Evolutionary conservation across 2,329 filamentous ascomycete genomes (phyloP), one percentile per base, ranked within the genome.

Genomic region (Rutstroemia sp.): DNA sequence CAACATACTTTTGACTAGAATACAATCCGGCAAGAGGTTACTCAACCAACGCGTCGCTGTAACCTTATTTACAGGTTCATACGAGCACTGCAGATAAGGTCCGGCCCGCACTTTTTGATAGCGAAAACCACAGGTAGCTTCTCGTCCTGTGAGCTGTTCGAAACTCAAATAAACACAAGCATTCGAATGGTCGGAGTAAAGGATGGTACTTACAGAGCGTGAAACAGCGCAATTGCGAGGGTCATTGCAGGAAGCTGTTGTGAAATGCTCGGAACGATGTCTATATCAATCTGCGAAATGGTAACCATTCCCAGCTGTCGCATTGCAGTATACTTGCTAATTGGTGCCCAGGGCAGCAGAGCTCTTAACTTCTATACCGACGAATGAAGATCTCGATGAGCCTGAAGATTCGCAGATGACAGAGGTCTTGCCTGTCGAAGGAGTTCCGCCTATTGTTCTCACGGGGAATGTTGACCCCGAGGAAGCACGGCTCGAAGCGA

Each of bases 271-370:
- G 1, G 94, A 99, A 70, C 80, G 94, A 70, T 96, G 94, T 71
- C 80, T 99, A 12, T 97, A 96, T 68, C 92, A 96, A 67, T 94
- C 92, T 6, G 87, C 94, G 27, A 97, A 97, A 83, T 99, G 94
- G 94, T 96, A 70, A 17, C 39, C 40, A 42, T 12, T 3, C 21
- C 51, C 16, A 53, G 50, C 34, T 27, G 40, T 50, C 17, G 30
- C 56, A 17, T 44, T 19, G n/a, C 42, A 38, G 5, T 8, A 42
- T 39, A 40, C 25, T 42, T 23, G 23, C 19, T 60, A 23, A 62
- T 65, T 36, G 60, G 40, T 23, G 21, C 46, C 2, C 68, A 96
- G 92, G 92, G 89, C 92, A 48, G 92, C 94, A 65, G 94, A 99
- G 74, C 84, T 97, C 63, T 83, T 97, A 57, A 89, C 88, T 67